phyloP scores from a whole-genome alignment of 208 protist genomes.

The Zelonia costaricensis region DNA sequence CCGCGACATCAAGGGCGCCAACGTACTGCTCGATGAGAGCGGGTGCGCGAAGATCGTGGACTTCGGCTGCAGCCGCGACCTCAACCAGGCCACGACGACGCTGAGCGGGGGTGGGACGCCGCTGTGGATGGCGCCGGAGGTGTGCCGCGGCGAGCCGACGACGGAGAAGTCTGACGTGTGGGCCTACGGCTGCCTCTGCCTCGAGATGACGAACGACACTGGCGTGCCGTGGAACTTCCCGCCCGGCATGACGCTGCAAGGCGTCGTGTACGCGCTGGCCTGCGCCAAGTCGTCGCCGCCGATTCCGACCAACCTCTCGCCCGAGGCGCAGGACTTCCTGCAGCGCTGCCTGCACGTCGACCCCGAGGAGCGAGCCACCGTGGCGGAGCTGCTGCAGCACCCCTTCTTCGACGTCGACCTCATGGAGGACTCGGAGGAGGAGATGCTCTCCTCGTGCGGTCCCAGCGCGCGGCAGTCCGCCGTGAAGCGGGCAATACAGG shows the following conservation, averaged over 20 bases:
- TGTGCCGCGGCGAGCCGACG: slow-evolving; percentile 68
- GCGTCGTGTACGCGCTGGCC: slow-evolving; percentile 66
- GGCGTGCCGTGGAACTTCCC: slow-evolving; percentile 71
- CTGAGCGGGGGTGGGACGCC: slow-evolving; percentile 60
- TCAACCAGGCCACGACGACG: slow-evolving; percentile 49
- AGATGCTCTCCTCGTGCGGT: slow-evolving; percentile 45
- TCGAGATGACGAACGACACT: slow-evolving; percentile 80
- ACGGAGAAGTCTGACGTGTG: slow-evolving; percentile 83
- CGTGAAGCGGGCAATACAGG: slow-evolving; percentile 33
- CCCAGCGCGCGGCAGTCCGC: slow-evolving; percentile 33
- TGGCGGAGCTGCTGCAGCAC: slow-evolving; percentile 70
- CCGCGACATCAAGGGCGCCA: slow-evolving; percentile 91
- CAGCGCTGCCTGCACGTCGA: slow-evolving; percentile 56
- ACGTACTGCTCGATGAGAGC: slow-evolving; percentile 86
- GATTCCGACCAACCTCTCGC: slow-evolving; percentile 60
- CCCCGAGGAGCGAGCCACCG: slow-evolving; percentile 56
- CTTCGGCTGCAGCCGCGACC: slow-evolving; percentile 90
- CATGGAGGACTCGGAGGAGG: slow-evolving; percentile 40
- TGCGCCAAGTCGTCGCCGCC: slow-evolving; percentile 52
- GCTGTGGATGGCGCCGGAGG: slow-evolving; percentile 86
- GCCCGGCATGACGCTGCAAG: slow-evolving; percentile 50
- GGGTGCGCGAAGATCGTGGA: slow-evolving; percentile 92
- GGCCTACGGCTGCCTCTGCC: slow-evolving; percentile 77
- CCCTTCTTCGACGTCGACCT: slow-evolving; percentile 68
- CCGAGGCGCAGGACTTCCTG: slow-evolving; percentile 69